phyloP scores from a whole-genome alignment of 2,329 filamentous ascomycete genomes.

The Phaeoacremonium minimum region DNA sequence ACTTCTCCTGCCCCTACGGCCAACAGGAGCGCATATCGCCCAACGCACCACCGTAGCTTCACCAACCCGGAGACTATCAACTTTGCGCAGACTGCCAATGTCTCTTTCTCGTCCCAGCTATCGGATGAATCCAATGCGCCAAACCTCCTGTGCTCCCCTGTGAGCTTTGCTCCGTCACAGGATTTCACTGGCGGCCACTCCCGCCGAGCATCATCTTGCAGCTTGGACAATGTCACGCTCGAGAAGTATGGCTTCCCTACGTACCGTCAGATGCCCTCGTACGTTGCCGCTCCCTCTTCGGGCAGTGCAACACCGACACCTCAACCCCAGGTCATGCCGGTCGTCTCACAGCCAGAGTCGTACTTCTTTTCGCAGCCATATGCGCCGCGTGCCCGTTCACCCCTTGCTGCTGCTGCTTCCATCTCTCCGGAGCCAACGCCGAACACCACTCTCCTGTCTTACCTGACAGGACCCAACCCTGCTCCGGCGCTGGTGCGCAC shows the following conservation, averaged over 20 bases:
- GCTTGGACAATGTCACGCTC: constrained; percentile 61
- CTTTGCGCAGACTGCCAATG: constrained; percentile 27
- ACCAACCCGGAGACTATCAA: constrained; percentile 56
- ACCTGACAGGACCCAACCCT: constrained; percentile 76
- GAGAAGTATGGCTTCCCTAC: constrained; percentile 78
- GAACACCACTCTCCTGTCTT: constrained; percentile 69
- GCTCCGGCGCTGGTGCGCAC: constrained; percentile 77
- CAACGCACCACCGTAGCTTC: constrained; percentile 52
- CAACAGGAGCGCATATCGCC: constrained; percentile 29
- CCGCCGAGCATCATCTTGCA: constrained; percentile 63
- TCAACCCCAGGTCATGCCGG: constrained; percentile 18
- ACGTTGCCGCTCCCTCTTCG: constrained; percentile 29
- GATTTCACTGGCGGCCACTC: constrained; percentile 36
- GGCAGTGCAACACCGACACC: constrained; percentile 17
- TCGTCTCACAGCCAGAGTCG: constrained; percentile 28
- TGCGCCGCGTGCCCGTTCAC: constrained; percentile 39
- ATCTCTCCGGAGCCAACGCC: constrained; percentile 39
- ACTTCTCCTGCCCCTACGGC: constrained; percentile 39
- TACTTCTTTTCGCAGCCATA: constrained; percentile 42
- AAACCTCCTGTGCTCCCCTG: constrained; percentile 62
- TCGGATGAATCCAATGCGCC: constrained; percentile 27
- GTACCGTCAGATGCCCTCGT: constrained; percentile 69
- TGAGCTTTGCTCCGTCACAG: constrained; percentile 43
- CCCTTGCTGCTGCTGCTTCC: constrained; percentile 29
- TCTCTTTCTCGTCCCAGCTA: constrained; percentile 32